phyloP scores from a whole-genome alignment of 2,329 filamentous ascomycete species.

The Alternaria gaisen region DNA sequence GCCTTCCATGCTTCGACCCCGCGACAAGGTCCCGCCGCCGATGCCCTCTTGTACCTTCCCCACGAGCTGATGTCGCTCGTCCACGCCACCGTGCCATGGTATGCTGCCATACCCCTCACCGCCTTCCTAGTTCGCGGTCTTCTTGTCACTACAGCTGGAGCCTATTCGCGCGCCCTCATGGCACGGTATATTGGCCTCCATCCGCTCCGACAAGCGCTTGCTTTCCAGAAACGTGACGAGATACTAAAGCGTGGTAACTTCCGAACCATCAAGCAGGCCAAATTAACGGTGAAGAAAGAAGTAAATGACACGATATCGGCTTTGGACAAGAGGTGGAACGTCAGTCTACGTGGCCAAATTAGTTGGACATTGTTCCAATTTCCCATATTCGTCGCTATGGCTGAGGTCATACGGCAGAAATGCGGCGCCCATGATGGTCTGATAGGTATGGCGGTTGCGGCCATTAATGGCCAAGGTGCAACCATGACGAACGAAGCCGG shows the following conservation, averaged over 20 bases:
- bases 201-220: conserved; percentile 52
- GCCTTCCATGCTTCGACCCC: conserved; percentile 61
- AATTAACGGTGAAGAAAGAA: conserved; percentile 18
- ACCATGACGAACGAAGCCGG: conserved; percentile 11
- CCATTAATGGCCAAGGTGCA: conserved; percentile 15
- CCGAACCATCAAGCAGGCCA: conserved; percentile 28
- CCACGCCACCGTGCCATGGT: conserved; percentile 65
- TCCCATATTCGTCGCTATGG: conserved; percentile 50
- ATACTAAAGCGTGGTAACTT: conserved; percentile 31
- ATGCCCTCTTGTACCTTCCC: conserved; percentile 55
- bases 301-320: conserved; percentile 32
- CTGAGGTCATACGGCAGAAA: conserved; percentile 49
- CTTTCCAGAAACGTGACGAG: conserved; percentile 34
- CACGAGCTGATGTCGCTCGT: conserved; percentile 60
- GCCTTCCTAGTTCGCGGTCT: conserved; percentile 61
- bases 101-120: conserved; percentile 62
- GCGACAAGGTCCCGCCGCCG: conserved; percentile 50
- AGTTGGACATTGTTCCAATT: conserved; percentile 44
- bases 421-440: conserved; percentile 41
- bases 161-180: conserved; percentile 53
- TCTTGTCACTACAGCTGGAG: conserved; percentile 57
- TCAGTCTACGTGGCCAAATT: conserved; percentile 34
- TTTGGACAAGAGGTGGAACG: conserved; percentile 44
- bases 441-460: conserved; percentile 34
- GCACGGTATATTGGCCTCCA: conserved; percentile 54